Conservation (phyloP, 2,329 filamentous ascomycete genomes). For the Colletotrichum filicis region DNA sequence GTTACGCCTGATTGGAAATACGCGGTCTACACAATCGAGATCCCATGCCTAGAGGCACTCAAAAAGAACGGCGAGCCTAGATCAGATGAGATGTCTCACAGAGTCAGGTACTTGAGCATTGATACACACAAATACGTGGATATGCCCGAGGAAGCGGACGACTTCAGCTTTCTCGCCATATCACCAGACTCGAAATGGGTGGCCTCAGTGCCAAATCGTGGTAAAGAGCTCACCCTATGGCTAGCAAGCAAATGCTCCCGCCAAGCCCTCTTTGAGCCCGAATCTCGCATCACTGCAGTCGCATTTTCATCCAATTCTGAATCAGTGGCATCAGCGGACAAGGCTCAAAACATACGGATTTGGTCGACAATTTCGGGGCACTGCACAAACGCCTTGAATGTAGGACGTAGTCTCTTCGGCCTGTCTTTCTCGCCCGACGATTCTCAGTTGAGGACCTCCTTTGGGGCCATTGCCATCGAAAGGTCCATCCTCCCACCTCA, state of each 20-base stretch:
- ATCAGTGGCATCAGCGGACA: not conserved
- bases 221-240: not conserved
- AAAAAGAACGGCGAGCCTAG: too few species aligned
- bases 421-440: not conserved
- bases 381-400: not conserved
- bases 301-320: not conserved
- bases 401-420: not conserved
- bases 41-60: too few species aligned
- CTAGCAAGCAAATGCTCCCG: not conserved
- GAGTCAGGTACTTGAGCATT: too few species aligned
- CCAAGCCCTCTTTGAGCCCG: not conserved
- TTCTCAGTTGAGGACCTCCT: not conserved
- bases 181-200: too few species aligned
- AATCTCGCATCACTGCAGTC: not conserved
- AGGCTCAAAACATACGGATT: not conserved
- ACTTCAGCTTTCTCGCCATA: too few species aligned
- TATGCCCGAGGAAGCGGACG: too few species aligned
- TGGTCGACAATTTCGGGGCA: not conserved
- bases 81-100: too few species aligned
- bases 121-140: too few species aligned
- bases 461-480: not conserved
- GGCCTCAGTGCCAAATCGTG: too few species aligned
- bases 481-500: accelerated
- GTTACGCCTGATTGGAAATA: too few species aligned
- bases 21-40: too few species aligned